Base-by-base conservation (phyloP, 495 filamentous ascomycete genomes). In the Penicillium steckii region DNA sequence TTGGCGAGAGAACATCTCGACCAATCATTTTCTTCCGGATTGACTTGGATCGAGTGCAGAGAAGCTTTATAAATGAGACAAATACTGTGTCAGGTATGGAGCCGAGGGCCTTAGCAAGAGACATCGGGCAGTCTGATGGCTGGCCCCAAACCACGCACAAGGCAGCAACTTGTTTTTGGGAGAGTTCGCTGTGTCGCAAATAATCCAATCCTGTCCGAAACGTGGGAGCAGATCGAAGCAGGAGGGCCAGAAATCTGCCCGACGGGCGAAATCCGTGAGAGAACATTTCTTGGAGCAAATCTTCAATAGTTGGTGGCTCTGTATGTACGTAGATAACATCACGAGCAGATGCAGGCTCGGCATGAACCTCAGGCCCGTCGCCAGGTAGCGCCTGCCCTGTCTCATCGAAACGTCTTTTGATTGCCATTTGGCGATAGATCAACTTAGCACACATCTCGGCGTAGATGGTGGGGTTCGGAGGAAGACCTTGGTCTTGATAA, bases 381-480 rank as follows among this genome's bases (percentile, higher is more conserved):
- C 86, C 86, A 1, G 86, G 78, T 9, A 86, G 56, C 45, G 70
- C 52, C 17, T 57, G 45, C 37, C 63, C 65, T 32, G 25, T 50
- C 9, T 62, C 44, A 44, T 68, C 52, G 27, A 57, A 59, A 8
- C 48, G 23, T 40, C 24, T 57, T 54, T 65, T 42, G 24, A 55
- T 32, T 43, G 62, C 44, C 56, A 69, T 60, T 62, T 66, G 54
- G 46, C 71, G 56, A 18, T 72, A 74, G 12, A 82, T 61, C 7
- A 88, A 53, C 52, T 86, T 88, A 50, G 78, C 73, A 24, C 82
- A 78, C 76, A 89, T 86, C 25, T 79, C 83, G 44, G 71, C 60
- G 59, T 83, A 86, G 1, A 85, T 70, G 22, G 65, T 63, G 1
- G 56, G 50, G 40, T 57, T 68, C 3, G 66, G 61, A 24, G 62